phyloP scores from a whole-genome alignment of 257 asterid genomes.

The Solanum chiquidenum region DNA sequence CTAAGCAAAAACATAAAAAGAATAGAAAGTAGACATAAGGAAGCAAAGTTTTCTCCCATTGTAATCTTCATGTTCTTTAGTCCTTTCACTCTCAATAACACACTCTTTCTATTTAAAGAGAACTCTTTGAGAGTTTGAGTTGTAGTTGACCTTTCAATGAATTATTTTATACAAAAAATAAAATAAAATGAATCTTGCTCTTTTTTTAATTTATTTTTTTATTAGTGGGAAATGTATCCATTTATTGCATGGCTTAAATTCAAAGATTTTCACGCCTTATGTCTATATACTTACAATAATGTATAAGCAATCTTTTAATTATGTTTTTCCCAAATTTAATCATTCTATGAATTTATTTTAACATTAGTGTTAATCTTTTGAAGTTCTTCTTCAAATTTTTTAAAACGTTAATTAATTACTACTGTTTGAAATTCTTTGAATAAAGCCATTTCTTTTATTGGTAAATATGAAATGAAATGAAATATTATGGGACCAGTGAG shows the following conservation, averaged over 20 bases:
- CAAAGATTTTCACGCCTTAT: not conserved
- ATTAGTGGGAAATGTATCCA: not conserved
- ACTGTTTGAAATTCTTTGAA: not conserved
- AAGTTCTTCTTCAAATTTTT: not conserved
- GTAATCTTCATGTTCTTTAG: constrained; percentile 16
- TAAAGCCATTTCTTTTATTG: not conserved
- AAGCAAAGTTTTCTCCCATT: constrained; percentile 39
- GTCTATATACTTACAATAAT: not conserved
- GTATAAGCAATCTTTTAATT: not conserved
- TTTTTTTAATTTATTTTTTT: not conserved
- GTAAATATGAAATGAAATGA: not conserved
- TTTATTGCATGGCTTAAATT: not conserved
- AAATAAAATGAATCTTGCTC: no score
- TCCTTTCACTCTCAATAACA: not conserved
- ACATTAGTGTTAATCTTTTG: not conserved
- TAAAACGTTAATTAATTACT: not conserved
- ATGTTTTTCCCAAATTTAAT: not conserved
- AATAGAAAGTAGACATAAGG: constrained; percentile 38
- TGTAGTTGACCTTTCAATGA: not conserved
- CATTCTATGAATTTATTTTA: not conserved
- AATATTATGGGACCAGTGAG: not conserved
- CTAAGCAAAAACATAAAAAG: constrained; percentile 32
- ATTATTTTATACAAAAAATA: not conserved
- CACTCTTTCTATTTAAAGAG: not conserved
- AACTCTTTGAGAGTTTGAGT: not conserved